A percentile compares a stretch with the other conserved stretches of the same genome.
phyloP scores from a whole-genome alignment of 257 asterid genomes.

The Oldenlandia corymbosa region DNA sequence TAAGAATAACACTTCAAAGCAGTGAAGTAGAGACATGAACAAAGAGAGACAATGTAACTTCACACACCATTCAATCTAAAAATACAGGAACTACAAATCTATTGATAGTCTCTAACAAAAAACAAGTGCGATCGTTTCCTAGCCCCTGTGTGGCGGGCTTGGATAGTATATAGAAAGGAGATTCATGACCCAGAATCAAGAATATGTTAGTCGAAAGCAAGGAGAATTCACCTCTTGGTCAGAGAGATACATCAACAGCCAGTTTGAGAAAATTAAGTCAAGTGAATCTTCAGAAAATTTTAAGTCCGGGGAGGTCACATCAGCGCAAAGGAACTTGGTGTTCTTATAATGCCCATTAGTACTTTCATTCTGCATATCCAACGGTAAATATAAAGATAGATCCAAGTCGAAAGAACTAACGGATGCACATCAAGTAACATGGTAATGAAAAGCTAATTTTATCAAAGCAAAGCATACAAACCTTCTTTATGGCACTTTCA shows the following conservation, averaged over 20 bases:
- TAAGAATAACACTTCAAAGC: too few relatives aligned
- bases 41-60: background rate
- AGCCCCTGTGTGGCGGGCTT: background rate
- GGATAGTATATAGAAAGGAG: background rate
- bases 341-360: constrained; percentile 58
- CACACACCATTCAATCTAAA: background rate
- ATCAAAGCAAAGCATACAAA: constrained; percentile 12
- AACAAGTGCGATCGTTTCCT: background rate
- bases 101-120: background rate
- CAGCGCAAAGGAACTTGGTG: constrained; percentile 84
- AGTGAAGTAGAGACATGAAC: background rate
- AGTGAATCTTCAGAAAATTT: constrained; percentile 64
- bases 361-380: constrained; percentile 59
- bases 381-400: background rate
- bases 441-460: background rate
- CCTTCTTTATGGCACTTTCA: constrained; percentile 81
- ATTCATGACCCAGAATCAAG: background rate
- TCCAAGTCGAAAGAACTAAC: background rate
- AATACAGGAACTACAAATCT: background rate
- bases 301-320: constrained; percentile 78
- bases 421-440: background rate
- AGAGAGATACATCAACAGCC: constrained; percentile 97
- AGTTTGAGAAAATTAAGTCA: constrained; percentile 82
- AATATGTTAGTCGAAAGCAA: background rate
- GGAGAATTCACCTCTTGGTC: constrained; percentile 64